A percentile compares a stretch with the other conserved stretches of the same genome.
Evolutionary conservation across 2,329 filamentous ascomycete genomes (phyloP).

Genomic region (Pseudogymnoascus sp.): DNA sequence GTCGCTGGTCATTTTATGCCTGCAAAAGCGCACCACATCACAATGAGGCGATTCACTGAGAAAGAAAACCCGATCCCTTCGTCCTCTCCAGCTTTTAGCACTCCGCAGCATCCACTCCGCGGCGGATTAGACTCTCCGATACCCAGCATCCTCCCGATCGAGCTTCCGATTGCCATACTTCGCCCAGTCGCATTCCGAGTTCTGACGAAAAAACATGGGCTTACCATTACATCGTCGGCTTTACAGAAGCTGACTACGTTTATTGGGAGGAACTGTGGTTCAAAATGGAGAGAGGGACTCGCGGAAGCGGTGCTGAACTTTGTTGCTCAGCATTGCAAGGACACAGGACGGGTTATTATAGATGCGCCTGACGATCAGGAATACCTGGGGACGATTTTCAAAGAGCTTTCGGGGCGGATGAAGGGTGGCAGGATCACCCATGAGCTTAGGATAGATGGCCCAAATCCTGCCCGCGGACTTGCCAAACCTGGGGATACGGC

Average conservation of each 20-base stretch:
- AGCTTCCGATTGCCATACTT: slow-evolving; percentile 79
- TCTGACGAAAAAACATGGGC: slow-evolving; percentile 94
- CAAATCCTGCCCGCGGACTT: slow-evolving; percentile 40
- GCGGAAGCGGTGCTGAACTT: slow-evolving; percentile 91
- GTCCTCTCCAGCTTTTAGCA: slow-evolving; percentile 84
- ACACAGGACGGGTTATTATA: slow-evolving; percentile 79
- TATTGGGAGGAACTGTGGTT: slow-evolving; percentile 87
- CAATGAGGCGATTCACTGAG: slow-evolving; percentile 3
- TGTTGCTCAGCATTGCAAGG: slow-evolving; percentile 86
- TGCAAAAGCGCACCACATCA: not conserved
- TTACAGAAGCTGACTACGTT: slow-evolving; percentile 80
- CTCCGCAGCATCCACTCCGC: slow-evolving; percentile 71
- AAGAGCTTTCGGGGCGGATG: slow-evolving; percentile 81
- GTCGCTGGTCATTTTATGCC: not conserved
- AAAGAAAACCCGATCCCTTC: slow-evolving; percentile 62
- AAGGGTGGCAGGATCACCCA: slow-evolving; percentile 65
- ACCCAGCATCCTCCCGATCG: slow-evolving; percentile 67
- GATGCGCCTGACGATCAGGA: slow-evolving; percentile 49
- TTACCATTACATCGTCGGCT: slow-evolving; percentile 83
- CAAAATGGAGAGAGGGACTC: slow-evolving; percentile 89
- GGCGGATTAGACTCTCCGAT: slow-evolving; percentile 40
- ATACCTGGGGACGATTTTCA: slow-evolving; percentile 72
- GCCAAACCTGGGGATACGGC: slow-evolving; percentile 50
- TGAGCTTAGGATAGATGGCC: slow-evolving; percentile 35
- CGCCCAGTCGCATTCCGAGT: slow-evolving; percentile 88